A percentile compares a stretch with the other conserved stretches of the same genome.
Conservation (phyloP, 805 yeast genomes). For the Candida odintsovae region DNA sequence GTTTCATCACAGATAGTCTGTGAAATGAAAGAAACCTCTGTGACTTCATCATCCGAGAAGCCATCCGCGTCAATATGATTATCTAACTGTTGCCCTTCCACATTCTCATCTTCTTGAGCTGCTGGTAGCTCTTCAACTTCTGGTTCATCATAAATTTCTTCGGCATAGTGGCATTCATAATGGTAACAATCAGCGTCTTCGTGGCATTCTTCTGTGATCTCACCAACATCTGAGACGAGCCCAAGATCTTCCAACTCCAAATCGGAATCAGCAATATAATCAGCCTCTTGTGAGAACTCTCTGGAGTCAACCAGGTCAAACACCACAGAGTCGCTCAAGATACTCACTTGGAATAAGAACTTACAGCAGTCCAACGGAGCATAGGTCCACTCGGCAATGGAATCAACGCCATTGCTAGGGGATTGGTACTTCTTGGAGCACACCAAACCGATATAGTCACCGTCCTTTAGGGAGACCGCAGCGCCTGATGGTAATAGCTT, state of each 20-base stretch:
- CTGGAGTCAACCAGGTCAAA: not conserved
- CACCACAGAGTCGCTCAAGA: not conserved
- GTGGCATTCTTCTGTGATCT: not conserved
- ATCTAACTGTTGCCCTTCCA: not conserved
- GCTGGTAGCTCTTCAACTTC: not conserved
- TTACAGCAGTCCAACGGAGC: constrained; percentile 3
- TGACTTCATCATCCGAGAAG: not conserved
- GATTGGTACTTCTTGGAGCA: not conserved
- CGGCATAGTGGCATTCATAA: not conserved
- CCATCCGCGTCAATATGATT: not conserved
- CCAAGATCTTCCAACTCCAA: not conserved
- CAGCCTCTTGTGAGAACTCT: not conserved
- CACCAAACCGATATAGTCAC: constrained; percentile 6
- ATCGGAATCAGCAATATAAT: not conserved
- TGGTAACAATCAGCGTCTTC: not conserved
- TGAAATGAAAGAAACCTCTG: not conserved
- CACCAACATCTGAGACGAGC: not conserved
- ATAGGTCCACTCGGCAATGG: not conserved
- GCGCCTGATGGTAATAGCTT: not conserved
- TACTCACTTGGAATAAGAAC: not conserved
- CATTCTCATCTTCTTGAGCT: not conserved
- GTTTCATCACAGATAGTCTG: not conserved
- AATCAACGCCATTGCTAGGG: not conserved
- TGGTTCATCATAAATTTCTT: not conserved
- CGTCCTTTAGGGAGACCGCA: not conserved